Percentiles rank a stretch among this genome's conserved stretches.
Conservation (phyloP, 2,329 filamentous ascomycete genomes). For the Fusarium sambucinum region DNA sequence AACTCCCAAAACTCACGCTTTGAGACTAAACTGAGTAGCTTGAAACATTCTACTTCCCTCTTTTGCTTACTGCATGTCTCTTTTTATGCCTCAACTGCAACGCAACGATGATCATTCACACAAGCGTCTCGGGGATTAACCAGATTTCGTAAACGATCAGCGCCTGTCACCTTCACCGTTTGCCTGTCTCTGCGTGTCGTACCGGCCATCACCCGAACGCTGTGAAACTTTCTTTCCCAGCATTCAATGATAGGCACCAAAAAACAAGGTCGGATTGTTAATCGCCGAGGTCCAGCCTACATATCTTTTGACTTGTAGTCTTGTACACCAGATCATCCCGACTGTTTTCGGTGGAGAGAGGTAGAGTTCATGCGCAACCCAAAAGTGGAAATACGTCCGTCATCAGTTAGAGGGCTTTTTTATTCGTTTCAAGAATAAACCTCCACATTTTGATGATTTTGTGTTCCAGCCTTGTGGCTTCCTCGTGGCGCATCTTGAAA, state of each 20-base stretch:
- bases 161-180: conserved; percentile 7
- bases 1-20: not conserved
- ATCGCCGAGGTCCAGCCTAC: not conserved
- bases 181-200: conserved; percentile 22
- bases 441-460: conserved; percentile 21
- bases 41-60: conserved; percentile 23
- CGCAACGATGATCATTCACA: conserved; percentile 31
- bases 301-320: too few species aligned
- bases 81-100: conserved; percentile 33
- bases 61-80: conserved; percentile 13
- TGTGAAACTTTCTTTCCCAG: conserved; percentile 24
- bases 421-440: conserved; percentile 21
- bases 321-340: too few species aligned
- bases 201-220: conserved; percentile 38
- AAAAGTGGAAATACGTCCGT: conserved; percentile 33
- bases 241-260: conserved; percentile 14
- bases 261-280: conserved; percentile 20
- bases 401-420: conserved; percentile 9
- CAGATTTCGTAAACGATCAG: conserved; percentile 34
- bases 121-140: conserved; percentile 26
- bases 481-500: conserved; percentile 10
- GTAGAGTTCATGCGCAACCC: conserved; percentile 18
- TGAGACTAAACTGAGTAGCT: conserved; percentile 22
- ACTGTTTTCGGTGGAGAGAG: conserved; percentile 9
- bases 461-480: conserved; percentile 36